Conservation (phyloP, 2,329 filamentous ascomycete species). For the Sporothrix globosa region DNA sequence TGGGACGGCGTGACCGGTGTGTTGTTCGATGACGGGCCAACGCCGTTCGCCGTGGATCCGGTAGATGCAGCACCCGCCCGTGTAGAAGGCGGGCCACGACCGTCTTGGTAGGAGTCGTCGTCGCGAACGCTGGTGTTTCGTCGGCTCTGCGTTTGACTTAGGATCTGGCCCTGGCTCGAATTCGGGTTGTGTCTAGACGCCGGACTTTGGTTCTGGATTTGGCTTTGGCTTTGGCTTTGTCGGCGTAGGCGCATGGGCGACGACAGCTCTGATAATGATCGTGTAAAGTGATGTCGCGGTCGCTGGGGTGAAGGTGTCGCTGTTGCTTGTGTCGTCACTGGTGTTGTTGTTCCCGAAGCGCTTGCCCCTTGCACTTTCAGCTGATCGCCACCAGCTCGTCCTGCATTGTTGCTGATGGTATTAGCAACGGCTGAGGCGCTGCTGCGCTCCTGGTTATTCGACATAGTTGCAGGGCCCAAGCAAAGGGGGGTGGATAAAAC, state of each 20-base stretch:
- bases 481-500: neutral
- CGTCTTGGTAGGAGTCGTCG: neutral
- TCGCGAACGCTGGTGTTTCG: neutral
- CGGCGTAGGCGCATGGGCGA: constrained; percentile 50
- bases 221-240: constrained; percentile 44
- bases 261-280: constrained; percentile 59
- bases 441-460: constrained; percentile 14
- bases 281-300: constrained; percentile 57
- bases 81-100: neutral
- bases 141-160: neutral
- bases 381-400: neutral
- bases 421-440: neutral
- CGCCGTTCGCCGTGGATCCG: neutral
- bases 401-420: neutral
- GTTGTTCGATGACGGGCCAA: neutral
- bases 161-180: neutral
- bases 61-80: neutral
- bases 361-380: neutral
- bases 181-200: neutral
- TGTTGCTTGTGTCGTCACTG: constrained; percentile 28
- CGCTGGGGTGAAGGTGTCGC: constrained; percentile 44
- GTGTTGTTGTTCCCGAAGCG: neutral
- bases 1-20: constrained; percentile 7
- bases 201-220: constrained; percentile 41
- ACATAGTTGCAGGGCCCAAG: constrained; percentile 1